These are phyloP conservation scores for Colletotrichum sp. DNA, from an alignment of 2,329 filamentous ascomycete genomes.

Conservation along the genomic window DNA sequence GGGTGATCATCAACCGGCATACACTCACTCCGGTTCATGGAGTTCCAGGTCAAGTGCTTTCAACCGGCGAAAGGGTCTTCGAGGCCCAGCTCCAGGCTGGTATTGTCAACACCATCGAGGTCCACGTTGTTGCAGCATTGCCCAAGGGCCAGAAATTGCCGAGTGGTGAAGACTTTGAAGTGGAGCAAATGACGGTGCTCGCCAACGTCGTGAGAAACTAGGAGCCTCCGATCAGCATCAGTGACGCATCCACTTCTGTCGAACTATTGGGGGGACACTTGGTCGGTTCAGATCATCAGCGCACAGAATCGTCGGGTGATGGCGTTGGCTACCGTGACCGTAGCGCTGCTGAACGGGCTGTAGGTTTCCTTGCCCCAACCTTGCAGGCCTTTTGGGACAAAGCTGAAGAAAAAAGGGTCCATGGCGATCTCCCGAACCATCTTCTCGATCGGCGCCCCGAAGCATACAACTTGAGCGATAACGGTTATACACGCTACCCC, in stretches of 20 bases:
- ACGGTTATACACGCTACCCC: neutral
- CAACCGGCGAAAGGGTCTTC: constrained; percentile 70
- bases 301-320: neutral
- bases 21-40: constrained; percentile 58
- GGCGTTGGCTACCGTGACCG: neutral
- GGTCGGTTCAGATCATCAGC: neutral
- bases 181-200: constrained; percentile 81
- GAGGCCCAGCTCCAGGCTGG: constrained; percentile 75
- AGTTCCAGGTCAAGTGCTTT: constrained; percentile 58
- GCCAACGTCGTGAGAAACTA: constrained; percentile 68
- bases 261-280: too few species aligned
- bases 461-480: neutral
- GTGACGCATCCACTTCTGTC: neutral
- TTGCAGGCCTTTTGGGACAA: constrained; percentile 4
- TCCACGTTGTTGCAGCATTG: constrained; percentile 77
- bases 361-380: constrained; percentile 3
- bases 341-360: neutral
- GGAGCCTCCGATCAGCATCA: constrained; percentile 1
- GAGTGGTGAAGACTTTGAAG: constrained; percentile 69
- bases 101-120: constrained; percentile 73
- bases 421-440: neutral
- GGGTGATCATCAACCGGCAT: constrained; percentile 72
- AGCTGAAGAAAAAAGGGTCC: constrained; percentile 7
- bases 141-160: constrained; percentile 62
- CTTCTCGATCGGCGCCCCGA: neutral